These are phyloP conservation scores for Musa balbisiana DNA, from an alignment of 202 grass and related monocot species.

Conservation along the genomic window DNA sequence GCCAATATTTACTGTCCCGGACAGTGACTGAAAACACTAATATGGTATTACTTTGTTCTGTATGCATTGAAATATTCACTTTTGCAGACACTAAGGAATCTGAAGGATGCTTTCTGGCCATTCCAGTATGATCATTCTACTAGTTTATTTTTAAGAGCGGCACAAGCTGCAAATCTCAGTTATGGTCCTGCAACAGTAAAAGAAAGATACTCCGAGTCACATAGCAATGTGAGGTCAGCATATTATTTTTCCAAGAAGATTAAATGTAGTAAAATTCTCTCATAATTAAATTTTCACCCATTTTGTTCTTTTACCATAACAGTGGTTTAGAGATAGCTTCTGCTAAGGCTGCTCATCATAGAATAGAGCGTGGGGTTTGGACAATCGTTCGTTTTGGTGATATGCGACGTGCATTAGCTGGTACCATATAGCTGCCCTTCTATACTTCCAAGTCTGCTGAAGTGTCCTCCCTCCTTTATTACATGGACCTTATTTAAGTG, in stretches of 20 bases:
- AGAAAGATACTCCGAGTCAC: slow-evolving; percentile 26
- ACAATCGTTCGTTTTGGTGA: slow-evolving; percentile 79
- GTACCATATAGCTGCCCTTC: slow-evolving; percentile 11
- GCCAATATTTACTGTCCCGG: not conserved
- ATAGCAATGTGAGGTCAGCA: slow-evolving; percentile 52
- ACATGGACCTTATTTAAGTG: too few species aligned
- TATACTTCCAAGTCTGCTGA: not conserved
- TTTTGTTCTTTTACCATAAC: slow-evolving; percentile 19
- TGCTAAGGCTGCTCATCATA: slow-evolving; percentile 79
- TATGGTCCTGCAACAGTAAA: slow-evolving; percentile 37
- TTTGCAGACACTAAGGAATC: slow-evolving; percentile 63
- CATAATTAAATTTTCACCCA: not conserved
- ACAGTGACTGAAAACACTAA: not conserved
- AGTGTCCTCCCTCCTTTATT: not conserved
- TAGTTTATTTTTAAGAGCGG: slow-evolving; percentile 76
- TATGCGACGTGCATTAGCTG: slow-evolving; percentile 83
- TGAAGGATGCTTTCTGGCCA: slow-evolving; percentile 84
- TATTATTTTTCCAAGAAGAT: not conserved
- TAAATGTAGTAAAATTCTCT: not conserved
- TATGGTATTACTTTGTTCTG: not conserved
- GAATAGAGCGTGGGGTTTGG: slow-evolving; percentile 76
- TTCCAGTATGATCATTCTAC: slow-evolving; percentile 55
- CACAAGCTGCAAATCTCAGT: slow-evolving; percentile 39
- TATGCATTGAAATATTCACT: not conserved
- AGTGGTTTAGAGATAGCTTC: slow-evolving; percentile 83